Percentiles rank a stretch among this genome's conserved stretches.
These are phyloP conservation scores for Lodderomyces margitis DNA, from an alignment of 1,139 yeast genomes.

Conservation along the genomic window DNA sequence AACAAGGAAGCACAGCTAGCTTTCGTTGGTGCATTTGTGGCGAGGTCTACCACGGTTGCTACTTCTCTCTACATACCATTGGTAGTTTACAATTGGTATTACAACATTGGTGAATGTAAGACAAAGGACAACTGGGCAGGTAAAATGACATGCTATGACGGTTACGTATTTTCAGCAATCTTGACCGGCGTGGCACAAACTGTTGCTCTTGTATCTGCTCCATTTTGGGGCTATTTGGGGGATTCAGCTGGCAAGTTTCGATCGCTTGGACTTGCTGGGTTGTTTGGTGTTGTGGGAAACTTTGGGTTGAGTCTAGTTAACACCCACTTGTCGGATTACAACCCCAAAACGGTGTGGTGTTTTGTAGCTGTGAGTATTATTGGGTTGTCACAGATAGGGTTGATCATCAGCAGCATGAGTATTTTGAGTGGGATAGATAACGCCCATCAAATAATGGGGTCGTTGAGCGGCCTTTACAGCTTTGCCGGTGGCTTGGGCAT, in stretches of 20 bases:
- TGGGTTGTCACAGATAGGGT: conserved; percentile 54
- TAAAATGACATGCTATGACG: conserved; percentile 55
- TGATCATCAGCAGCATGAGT: conserved; percentile 52
- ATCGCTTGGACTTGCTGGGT: conserved; percentile 28
- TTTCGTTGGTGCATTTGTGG: conserved; percentile 60
- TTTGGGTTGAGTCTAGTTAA: conserved; percentile 27
- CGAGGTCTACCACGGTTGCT: conserved; percentile 62
- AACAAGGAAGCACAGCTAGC: conserved; percentile 46
- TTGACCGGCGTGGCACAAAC: conserved; percentile 66
- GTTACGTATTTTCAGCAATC: conserved; percentile 64
- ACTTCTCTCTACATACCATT: conserved; percentile 65
- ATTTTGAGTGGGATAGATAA: conserved; percentile 31
- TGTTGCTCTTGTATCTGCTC: conserved; percentile 56
- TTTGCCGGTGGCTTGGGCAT: conserved; percentile 73
- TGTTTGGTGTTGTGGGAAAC: conserved; percentile 42
- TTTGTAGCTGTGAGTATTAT: conserved; percentile 34
- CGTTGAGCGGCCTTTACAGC: conserved; percentile 67
- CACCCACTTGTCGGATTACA: conserved; percentile 20
- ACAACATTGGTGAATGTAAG: conserved; percentile 48
- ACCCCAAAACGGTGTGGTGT: conserved; percentile 34
- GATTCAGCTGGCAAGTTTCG: conserved; percentile 32
- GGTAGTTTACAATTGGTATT: conserved; percentile 57
- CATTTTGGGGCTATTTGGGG: conserved; percentile 58
- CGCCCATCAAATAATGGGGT: conserved; percentile 45
- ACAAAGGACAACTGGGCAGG: conserved; percentile 29